phyloP scores from a whole-genome alignment of 2,329 filamentous ascomycete species.

The Lecanoromycetidae sp. region DNA sequence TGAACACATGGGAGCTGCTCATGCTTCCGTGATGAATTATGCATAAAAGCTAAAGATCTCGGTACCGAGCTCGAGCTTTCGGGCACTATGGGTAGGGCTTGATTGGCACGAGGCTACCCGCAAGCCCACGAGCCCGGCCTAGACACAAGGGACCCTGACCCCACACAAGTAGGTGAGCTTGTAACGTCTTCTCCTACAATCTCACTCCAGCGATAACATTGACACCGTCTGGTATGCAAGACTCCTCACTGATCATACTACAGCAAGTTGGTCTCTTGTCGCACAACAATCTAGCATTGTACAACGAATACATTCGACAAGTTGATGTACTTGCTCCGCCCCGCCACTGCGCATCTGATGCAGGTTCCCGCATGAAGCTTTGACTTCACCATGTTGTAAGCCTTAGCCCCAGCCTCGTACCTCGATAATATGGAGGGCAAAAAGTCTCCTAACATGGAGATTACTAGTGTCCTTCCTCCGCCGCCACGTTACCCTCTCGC shows the following conservation, averaged over 20 bases:
- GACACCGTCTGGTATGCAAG: too few relatives aligned
- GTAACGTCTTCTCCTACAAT: neutral
- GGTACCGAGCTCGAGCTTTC: neutral
- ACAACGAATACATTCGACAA: too few relatives aligned
- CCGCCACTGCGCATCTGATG: neutral
- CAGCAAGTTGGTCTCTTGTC: neutral
- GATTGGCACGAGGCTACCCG: constrained; percentile 6
- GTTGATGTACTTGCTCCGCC: neutral
- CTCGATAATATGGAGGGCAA: neutral
- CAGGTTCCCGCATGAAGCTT: neutral
- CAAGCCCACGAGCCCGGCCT: too few relatives aligned
- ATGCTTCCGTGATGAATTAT: neutral
- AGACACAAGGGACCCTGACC: neutral
- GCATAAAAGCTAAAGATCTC: neutral
- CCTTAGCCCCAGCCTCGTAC: neutral
- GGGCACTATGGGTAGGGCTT: constrained; percentile 4
- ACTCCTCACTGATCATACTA: neutral
- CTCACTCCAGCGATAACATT: neutral
- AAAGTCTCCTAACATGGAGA: neutral
- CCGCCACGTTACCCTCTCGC: constrained; percentile 71
- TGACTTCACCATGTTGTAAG: constrained; percentile 13
- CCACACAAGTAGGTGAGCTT: neutral
- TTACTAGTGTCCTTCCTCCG: constrained; percentile 65
- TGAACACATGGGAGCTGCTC: neutral
- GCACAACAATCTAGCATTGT: too few relatives aligned